Conservation (phyloP, 2,329 filamentous ascomycete genomes). For the Talaromyces sp. region DNA sequence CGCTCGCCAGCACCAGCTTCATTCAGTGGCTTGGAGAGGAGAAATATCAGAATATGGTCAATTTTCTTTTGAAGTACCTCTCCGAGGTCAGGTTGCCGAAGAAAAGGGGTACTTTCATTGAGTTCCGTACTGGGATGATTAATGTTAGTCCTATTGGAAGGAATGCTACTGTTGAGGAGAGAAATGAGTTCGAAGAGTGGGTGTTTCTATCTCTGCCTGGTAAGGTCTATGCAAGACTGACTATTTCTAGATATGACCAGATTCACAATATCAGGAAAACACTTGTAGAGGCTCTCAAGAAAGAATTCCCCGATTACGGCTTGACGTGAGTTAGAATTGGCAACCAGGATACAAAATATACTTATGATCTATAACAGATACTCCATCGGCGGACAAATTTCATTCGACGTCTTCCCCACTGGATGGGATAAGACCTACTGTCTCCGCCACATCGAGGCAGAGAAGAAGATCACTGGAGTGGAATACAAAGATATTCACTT, state of each 20-base stretch:
- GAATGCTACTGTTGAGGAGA: slow-evolving; percentile 78
- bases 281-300: slow-evolving; percentile 73
- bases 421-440: slow-evolving; percentile 99
- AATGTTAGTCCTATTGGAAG: slow-evolving; percentile 66
- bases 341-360: neutral
- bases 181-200: slow-evolving; percentile 71
- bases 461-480: slow-evolving; percentile 63
- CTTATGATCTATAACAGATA: slow-evolving; percentile 54
- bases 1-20: slow-evolving; percentile 77
- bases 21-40: slow-evolving; percentile 88
- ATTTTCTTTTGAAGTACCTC: slow-evolving; percentile 61
- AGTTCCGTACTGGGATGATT: slow-evolving; percentile 66
- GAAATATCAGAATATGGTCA: slow-evolving; percentile 62
- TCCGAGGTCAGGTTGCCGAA: slow-evolving; percentile 60
- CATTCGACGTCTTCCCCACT: slow-evolving; percentile 93
- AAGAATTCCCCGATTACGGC: slow-evolving; percentile 78
- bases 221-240: neutral
- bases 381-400: slow-evolving; percentile 95
- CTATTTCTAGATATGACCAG: slow-evolving; percentile 64
- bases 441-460: slow-evolving; percentile 78
- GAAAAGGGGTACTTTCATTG: slow-evolving; percentile 66
- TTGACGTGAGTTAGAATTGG: slow-evolving; percentile 65
- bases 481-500: slow-evolving; percentile 90
- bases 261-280: slow-evolving; percentile 71
- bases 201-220: slow-evolving; percentile 21